Evolutionary conservation across 495 filamentous ascomycete genomes (phyloP).

Genomic region (Neurospora sp.): DNA sequence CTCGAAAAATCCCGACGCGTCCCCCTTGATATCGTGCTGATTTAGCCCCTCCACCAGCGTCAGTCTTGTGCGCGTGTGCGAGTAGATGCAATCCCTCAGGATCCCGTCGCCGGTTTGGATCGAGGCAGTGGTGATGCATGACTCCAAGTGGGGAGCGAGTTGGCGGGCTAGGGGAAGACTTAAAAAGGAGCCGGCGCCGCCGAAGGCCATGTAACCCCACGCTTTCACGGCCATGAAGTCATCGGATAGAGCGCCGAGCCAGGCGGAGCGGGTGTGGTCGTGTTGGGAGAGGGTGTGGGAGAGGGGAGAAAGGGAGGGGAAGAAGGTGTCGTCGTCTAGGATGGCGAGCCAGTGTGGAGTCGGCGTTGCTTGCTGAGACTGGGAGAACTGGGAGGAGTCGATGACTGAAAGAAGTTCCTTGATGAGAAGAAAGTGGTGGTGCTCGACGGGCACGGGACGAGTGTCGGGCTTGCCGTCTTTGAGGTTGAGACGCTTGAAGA

Average conservation of each 20-base stretch:
- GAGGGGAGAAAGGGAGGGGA: slow-evolving; percentile 51
- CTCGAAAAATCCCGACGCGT: slow-evolving; percentile 54
- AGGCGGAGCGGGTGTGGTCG: slow-evolving; percentile 41
- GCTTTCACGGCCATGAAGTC: slow-evolving; percentile 46
- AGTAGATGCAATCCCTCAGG: slow-evolving; percentile 51
- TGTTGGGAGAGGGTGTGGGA: slow-evolving; percentile 33
- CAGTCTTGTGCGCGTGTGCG: slow-evolving; percentile 43
- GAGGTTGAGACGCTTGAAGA: slow-evolving; percentile 26
- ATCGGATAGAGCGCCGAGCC: slow-evolving; percentile 57
- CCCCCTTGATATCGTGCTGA: slow-evolving; percentile 53
- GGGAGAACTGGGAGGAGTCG: background rate
- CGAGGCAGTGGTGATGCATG: slow-evolving; percentile 42
- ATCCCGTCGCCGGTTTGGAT: slow-evolving; percentile 49
- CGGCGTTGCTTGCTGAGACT: slow-evolving; percentile 24
- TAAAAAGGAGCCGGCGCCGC: slow-evolving; percentile 60
- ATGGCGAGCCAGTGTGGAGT: slow-evolving; percentile 53
- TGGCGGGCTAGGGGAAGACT: slow-evolving; percentile 47
- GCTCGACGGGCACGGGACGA: slow-evolving; percentile 28
- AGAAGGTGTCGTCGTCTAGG: slow-evolving; percentile 68
- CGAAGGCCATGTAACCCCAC: slow-evolving; percentile 58
- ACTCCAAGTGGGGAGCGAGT: slow-evolving; percentile 41
- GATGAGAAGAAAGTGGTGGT: slow-evolving; percentile 55
- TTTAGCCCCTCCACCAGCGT: slow-evolving; percentile 49
- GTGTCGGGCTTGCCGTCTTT: background rate
- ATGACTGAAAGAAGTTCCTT: slow-evolving; percentile 40